A percentile compares a stretch with the other conserved stretches of the same genome.
phyloP scores from a whole-genome alignment of 169 alveolate species.

The Cytauxzoon felis region DNA sequence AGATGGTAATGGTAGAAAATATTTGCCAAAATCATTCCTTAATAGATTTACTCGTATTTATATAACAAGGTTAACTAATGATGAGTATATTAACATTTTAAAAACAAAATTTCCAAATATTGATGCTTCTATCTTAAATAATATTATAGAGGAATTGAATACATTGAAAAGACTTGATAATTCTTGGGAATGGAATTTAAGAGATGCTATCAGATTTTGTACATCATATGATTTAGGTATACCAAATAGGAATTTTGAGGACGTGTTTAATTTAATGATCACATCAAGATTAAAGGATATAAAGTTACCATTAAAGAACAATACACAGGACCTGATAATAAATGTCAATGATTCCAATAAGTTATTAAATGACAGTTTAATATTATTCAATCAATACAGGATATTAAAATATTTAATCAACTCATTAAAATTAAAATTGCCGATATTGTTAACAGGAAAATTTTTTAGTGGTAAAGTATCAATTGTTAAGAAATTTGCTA shows the following conservation, averaged over 20 bases:
- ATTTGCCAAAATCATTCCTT: slow-evolving; percentile 96
- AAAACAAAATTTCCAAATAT: slow-evolving; percentile 64
- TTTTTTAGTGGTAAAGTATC: slow-evolving; percentile 61
- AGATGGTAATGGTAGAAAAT: slow-evolving; percentile 97
- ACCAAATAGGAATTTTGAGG: slow-evolving; percentile 6
- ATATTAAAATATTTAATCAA: not conserved
- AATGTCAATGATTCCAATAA: not conserved
- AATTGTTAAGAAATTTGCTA: slow-evolving; percentile 44
- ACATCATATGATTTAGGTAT: not conserved
- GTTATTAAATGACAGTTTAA: slow-evolving; percentile 3
- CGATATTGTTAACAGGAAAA: slow-evolving; percentile 64
- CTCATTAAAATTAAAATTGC: slow-evolving; percentile 27
- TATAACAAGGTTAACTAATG: slow-evolving; percentile 79
- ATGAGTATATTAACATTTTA: slow-evolving; percentile 83
- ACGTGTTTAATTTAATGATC: slow-evolving; percentile 12
- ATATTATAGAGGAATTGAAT: too few species aligned
- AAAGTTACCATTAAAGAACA: too few species aligned
- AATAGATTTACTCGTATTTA: slow-evolving; percentile 95
- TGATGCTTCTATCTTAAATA: not conserved
- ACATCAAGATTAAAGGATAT: slow-evolving; percentile 18
- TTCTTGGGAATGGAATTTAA: slow-evolving; percentile 39
- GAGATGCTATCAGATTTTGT: slow-evolving; percentile 35
- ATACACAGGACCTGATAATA: not conserved
- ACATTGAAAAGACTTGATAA: too few species aligned
- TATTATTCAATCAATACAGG: slow-evolving; percentile 30